A percentile compares a stretch with the other conserved stretches of the same genome.
Evolutionary conservation across 768 basidiomycete genomes (phyloP).

Genomic region (Suillus decipiens): DNA sequence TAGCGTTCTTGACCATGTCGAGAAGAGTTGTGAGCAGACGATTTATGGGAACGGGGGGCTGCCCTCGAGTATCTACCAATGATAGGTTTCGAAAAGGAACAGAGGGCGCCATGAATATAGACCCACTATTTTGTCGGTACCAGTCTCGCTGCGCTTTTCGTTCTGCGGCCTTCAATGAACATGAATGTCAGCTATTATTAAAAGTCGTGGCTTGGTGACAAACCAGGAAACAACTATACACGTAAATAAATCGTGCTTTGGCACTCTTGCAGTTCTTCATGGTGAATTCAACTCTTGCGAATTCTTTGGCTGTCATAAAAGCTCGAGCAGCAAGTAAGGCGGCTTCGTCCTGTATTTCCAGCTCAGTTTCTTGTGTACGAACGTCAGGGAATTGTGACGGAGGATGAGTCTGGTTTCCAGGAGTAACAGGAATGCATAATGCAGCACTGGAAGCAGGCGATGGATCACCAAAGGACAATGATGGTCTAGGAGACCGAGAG

Average conservation of each 20-base stretch:
- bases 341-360: conserved; percentile 70
- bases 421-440: conserved; percentile 34
- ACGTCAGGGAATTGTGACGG: conserved; percentile 25
- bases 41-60: conserved; percentile 69
- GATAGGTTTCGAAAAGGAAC: background rate
- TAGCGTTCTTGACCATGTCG: conserved; percentile 52
- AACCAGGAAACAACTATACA: conserved; percentile 88
- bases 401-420: conserved; percentile 14
- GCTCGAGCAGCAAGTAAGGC: conserved; percentile 68
- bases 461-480: conserved; percentile 35
- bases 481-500: conserved; percentile 41
- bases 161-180: conserved; percentile 67
- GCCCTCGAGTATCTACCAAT: conserved; percentile 62
- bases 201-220: conserved; percentile 31
- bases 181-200: conserved; percentile 13
- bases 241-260: conserved; percentile 72
- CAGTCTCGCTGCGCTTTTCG: conserved; percentile 80
- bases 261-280: conserved; percentile 66
- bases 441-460: conserved; percentile 31
- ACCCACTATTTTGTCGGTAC: conserved; percentile 79
- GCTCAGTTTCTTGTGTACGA: conserved; percentile 41
- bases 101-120: background rate
- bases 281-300: conserved; percentile 66
- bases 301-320: conserved; percentile 78
- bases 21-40: conserved; percentile 57